Evolutionary conservation across 768 basidiomycete genomes (phyloP), one percentile per base, ranked within the genome.

Genomic region (Antrodiella citrinella): DNA sequence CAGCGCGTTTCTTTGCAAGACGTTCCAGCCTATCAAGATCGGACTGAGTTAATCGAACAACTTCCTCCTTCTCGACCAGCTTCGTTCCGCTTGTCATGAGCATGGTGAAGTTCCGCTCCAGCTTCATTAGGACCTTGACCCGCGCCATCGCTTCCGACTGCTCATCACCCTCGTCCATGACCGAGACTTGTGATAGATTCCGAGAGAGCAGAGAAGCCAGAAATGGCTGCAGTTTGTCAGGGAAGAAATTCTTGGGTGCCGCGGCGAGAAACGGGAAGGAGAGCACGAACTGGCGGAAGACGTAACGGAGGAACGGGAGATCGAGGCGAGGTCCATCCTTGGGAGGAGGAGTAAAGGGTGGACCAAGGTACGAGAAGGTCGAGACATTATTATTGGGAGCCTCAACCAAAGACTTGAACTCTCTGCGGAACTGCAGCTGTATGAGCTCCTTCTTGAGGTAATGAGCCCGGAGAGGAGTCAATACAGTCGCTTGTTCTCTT

Each of bases 391-490:
- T 69, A 18, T 70, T 60, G 1, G 71, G 59, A 0, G 77, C 69
- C 4, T 76, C 71, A 9, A 80, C 78, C 56, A 92, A 73, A 19
- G 71, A 70, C 52, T 80, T 73, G 53, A 98, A 77, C 67, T 99
- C 96, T n/a, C 69, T 70, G 58, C 72, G 69, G 59, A 97, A 82
- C 65, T 97, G 84, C 47, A 97, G 82, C 57, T 86, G 81, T 41
- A 97, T 76, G 50, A 99, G 82, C 15, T 90, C 79, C 67, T 98
- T 98, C 75, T 98, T 99, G 65, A 99, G 88, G 68, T 99, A 99
- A 64, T 99, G 96, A 3, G 94, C 92, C 40, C 94, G 85, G 44
- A 94, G 71, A 11, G 95, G 90, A 1, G 91, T 90, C 45, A 97
- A 80, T 46, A 70, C 67, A 15, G 61, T 51, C 12, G 40, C 41